phyloP scores from a whole-genome alignment of 805 yeast species.

The Lipomyces yamadae region DNA sequence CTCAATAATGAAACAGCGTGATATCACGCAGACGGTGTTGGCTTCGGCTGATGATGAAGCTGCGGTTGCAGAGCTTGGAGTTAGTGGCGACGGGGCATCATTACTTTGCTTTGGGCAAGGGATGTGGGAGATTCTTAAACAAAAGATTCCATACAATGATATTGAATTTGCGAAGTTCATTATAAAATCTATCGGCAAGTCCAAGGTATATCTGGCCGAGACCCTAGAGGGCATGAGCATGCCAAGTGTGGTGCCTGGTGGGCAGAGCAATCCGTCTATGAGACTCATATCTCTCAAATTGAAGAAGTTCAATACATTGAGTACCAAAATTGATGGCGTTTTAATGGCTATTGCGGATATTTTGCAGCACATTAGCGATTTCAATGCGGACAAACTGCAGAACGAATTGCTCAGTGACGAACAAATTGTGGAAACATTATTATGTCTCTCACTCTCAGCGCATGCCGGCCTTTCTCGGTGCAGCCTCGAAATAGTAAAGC shows the following conservation, averaged over 20 bases:
- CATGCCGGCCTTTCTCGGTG: constrained; percentile 63
- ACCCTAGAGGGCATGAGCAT: constrained; percentile 39
- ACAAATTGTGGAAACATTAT: constrained; percentile 45
- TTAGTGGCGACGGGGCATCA: constrained; percentile 17
- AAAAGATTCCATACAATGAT: constrained; percentile 34
- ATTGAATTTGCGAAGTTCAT: constrained; percentile 37
- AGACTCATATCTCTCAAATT: constrained; percentile 19
- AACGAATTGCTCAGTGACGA: constrained; percentile 17
- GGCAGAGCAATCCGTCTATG: constrained; percentile 2
- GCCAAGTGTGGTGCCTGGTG: constrained; percentile 39
- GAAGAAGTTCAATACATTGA: constrained; percentile 11
- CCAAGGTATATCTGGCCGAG: constrained; percentile 28
- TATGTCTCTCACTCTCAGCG: constrained; percentile 76
- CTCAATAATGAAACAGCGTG: constrained; percentile 20
- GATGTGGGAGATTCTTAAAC: constrained; percentile 34
- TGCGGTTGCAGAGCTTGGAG: constrained; percentile 38
- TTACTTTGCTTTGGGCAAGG: constrained; percentile 24
- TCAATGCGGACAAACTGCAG: constrained; percentile 28
- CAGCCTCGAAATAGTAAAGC: constrained; percentile 72
- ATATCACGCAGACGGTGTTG: constrained; percentile 21
- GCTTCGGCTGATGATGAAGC: constrained; percentile 35
- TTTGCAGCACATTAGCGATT: constrained; percentile 30
- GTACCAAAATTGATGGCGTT: constrained; percentile 14
- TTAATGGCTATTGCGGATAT: constrained; percentile 16
- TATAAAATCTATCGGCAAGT: constrained; percentile 14